Conservation (phyloP, 2,329 filamentous ascomycete genomes). For the Stagonosporopsis cucurbitacearum region DNA sequence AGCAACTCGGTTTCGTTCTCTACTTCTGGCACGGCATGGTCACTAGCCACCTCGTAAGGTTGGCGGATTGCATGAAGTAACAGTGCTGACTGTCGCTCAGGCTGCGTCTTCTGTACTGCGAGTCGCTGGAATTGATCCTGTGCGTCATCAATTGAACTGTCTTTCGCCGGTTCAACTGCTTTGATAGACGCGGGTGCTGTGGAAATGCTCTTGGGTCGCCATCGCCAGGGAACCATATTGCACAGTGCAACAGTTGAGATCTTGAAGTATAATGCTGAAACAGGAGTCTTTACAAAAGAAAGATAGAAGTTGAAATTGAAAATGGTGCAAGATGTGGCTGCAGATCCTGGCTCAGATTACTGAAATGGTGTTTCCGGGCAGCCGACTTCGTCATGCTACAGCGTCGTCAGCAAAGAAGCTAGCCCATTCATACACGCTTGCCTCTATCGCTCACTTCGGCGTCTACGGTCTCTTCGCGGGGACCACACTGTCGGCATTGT, state of each 20-base stretch:
- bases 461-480: conserved; percentile 20
- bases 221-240: conserved; percentile 22
- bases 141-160: background rate
- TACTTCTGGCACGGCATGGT: conserved; percentile 57
- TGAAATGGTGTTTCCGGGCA: conserved; percentile 5
- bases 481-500: conserved; percentile 29
- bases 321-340: background rate
- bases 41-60: conserved; percentile 56
- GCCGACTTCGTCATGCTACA: conserved; percentile 12
- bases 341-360: background rate
- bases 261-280: background rate
- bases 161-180: background rate
- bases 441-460: conserved; percentile 1
- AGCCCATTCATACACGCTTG: conserved; percentile 8
- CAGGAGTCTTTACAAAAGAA: background rate
- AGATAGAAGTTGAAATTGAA: background rate
- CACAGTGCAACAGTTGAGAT: background rate
- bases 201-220: conserved; percentile 24
- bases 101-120: conserved; percentile 10
- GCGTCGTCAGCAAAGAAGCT: conserved; percentile 1
- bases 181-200: conserved; percentile 5
- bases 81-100: conserved; percentile 54
- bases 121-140: conserved; percentile 22
- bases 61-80: conserved; percentile 59
- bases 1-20: conserved; percentile 62